Conservation (phyloP, 441 rosid genomes). For the Arabidopsis lyrata region DNA sequence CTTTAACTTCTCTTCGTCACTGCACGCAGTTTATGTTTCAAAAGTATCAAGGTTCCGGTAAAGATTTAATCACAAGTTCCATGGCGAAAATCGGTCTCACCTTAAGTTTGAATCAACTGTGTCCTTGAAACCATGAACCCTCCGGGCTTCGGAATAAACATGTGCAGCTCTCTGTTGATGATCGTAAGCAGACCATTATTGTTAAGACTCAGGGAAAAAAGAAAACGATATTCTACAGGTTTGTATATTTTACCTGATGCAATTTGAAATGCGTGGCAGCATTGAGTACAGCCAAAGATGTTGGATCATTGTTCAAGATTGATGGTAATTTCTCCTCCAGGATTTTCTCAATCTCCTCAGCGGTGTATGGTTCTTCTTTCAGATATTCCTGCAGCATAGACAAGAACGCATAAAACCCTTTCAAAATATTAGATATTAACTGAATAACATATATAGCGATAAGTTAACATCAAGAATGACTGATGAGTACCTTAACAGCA, state of each 20-base stretch:
- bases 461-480: slow-evolving; percentile 19
- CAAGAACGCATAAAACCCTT: neutral
- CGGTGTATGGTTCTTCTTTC: slow-evolving; percentile 77
- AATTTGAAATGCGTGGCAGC: slow-evolving; percentile 83
- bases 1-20: slow-evolving; percentile 82
- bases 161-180: slow-evolving; percentile 81
- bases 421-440: neutral
- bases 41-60: slow-evolving; percentile 1
- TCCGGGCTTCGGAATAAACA: slow-evolving; percentile 86
- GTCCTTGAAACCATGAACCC: slow-evolving; percentile 88
- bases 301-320: slow-evolving; percentile 62
- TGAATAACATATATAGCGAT: neutral
- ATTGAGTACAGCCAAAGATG: slow-evolving; percentile 82
- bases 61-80: neutral
- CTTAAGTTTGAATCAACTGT: slow-evolving; percentile 70
- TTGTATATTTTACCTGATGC: slow-evolving; percentile 64
- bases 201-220: neutral
- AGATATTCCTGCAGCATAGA: slow-evolving; percentile 62
- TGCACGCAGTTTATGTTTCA: slow-evolving; percentile 47
- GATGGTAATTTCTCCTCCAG: slow-evolving; percentile 59
- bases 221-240: neutral
- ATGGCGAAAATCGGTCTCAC: slow-evolving; percentile 42
- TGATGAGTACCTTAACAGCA: slow-evolving; percentile 78
- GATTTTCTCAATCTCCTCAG: slow-evolving; percentile 77
- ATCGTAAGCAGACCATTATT: neutral